Evolutionary conservation across 2,329 filamentous ascomycete species (phyloP), one percentile per base, ranked within the genome.

Genomic region (Blastomyces parvus): DNA sequence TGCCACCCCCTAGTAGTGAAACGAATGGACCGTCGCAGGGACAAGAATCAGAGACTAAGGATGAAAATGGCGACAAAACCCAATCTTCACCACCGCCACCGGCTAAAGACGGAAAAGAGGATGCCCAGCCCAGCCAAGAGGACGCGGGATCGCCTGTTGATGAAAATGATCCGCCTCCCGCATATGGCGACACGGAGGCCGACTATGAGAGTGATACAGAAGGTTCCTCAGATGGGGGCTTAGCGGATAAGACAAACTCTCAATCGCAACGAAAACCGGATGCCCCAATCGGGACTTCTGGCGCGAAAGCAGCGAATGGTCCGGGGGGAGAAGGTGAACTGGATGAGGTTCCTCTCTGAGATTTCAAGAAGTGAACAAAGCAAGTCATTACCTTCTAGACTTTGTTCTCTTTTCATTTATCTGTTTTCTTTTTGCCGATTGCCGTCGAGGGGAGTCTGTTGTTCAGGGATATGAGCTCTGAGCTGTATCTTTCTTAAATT

Each of bases 1-100:
- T 70, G 66, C 57, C 71, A 66, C 67, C 68, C 68, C 68, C 69
- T 8, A 64, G 67, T 22, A 67, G 64, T n/a, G 62, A 62, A 17
- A 61, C 52, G 44, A 66, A 61, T 48, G 63, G 56, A 55, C 48
- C 61, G 36, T 59, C 61, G 19, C 63, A 66, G 11, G 61, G 48
- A 42, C 38, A 59, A 33, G 59, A 60, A 46, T 61, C 62, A 17
- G 60, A 64, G n/a, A 65, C 67, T 40, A 63, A 64, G 36, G 61
- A 60, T 44, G 19, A 53, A 42, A 60, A 62, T 36, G 27, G 30
- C 22, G 62, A 65, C 38, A 57, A 56, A 53, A 27, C 57, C 36
- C 61, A 62, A 30, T 58, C 63, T 13, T 66, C 68, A 2, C 68
- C 70, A 3, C 55, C 66, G 11, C 66, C 67, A 8, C 65, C 66